Base-by-base conservation (phyloP, 768 basidiomycete species). In the Lentinula sp. region DNA sequence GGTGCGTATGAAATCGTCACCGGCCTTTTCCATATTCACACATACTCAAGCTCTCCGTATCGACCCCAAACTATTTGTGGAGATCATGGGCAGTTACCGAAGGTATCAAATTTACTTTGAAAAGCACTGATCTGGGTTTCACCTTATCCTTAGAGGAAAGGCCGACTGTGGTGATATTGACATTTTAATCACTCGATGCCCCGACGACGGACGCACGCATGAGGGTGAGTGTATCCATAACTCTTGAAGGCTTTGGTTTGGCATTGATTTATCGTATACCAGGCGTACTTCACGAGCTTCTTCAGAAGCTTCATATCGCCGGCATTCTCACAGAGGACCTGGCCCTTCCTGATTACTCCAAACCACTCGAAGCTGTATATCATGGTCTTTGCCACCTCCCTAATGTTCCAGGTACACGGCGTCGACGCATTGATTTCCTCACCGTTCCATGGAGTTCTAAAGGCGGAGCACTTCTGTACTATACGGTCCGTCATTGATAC, bases 21-120 rank as follows among this genome's bases (percentile, higher is more conserved):
- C 34, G 28, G 42, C n/a, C 13, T 15, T 34, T n/a, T 15, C 52
- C 21, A 15, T 50, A 5, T 15, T 32, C 5, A 31, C 31, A 57
- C 18, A 39, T 37, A 13, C 48, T 53, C 4, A 63, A 93, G 93
- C 91, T 2, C 77, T 89, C 9, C 73, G 71, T 1, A 78, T 96
- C 35, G 94, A 95, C 67, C 74, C 82, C 5, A 81, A 83, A 57
- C 68, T 95, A 28, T 85, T 83, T 67, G 73, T 97, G 9, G 86
- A 94, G 54, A 87, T 95, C 52, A 95, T 96, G 95, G 95, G 95
- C 1, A 93, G 91, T 64, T 98, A 88, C 70, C 76, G 95, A 66
- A 80, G 91, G 89, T 84, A 64, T 16, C 5, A 2, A 23, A 54
- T 42, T 46, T 54, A 5, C 62, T 45, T 53, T 60, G 18, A 15